phyloP scores from a whole-genome alignment of 2,329 filamentous ascomycete genomes.

The Penicillium thymicola region DNA sequence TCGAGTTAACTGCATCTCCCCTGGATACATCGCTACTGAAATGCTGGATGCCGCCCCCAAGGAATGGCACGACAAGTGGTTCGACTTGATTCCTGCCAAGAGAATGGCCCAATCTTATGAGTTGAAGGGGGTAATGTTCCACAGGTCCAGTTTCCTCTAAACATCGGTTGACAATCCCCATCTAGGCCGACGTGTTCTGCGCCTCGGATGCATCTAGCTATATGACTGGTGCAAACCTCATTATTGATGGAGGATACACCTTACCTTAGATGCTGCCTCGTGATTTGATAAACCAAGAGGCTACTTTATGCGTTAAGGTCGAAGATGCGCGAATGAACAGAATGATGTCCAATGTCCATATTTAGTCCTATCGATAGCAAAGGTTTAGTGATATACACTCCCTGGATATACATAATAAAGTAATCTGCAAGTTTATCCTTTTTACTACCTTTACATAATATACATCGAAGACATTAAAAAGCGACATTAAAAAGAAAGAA shows the following conservation, averaged over 20 bases:
- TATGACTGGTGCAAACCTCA: slow-evolving; percentile 48
- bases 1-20: slow-evolving; percentile 42
- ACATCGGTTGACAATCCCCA: background rate
- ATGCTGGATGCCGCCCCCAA: slow-evolving; percentile 35
- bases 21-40: slow-evolving; percentile 43
- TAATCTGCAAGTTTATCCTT: no score
- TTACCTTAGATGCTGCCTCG: slow-evolving; percentile 16
- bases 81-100: slow-evolving; percentile 38
- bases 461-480: no score
- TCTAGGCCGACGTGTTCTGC: slow-evolving; percentile 43
- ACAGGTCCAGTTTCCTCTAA: background rate
- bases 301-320: background rate
- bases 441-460: no score
- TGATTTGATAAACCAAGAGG: background rate
- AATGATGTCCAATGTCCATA: background rate
- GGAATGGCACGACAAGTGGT: slow-evolving; percentile 41
- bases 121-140: slow-evolving; percentile 35
- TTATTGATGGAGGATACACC: slow-evolving; percentile 50
- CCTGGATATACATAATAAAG: no score
- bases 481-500: no score
- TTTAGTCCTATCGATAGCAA: background rate
- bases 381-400: background rate
- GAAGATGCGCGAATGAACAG: background rate
- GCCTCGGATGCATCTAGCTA: slow-evolving; percentile 49
- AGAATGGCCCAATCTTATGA: slow-evolving; percentile 39